Conservation (phyloP, 2,329 filamentous ascomycete species). For the Grosmannia huntii region DNA sequence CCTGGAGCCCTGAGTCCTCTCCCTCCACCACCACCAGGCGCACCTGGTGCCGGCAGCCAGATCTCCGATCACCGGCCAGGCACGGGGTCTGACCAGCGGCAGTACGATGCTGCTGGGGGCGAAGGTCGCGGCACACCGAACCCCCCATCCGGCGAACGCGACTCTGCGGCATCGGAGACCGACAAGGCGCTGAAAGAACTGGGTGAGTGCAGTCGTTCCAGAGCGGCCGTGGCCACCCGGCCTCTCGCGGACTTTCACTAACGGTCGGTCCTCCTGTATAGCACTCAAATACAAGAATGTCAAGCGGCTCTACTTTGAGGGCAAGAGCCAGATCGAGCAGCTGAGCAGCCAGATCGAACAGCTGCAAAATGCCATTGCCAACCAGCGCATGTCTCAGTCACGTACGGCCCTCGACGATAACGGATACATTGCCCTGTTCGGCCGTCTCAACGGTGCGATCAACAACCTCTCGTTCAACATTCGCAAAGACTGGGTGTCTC, state of each 20-base stretch:
- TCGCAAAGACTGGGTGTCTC: conserved; percentile 77
- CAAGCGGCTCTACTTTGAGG: conserved; percentile 94
- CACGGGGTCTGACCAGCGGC: conserved; percentile 19
- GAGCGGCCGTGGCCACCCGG: no score
- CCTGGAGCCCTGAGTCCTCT: conserved; percentile 27
- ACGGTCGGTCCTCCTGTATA: conserved; percentile 11
- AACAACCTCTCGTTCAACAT: conserved; percentile 94
- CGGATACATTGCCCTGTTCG: conserved; percentile 83
- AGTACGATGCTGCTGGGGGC: conserved; percentile 33
- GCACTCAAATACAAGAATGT: conserved; percentile 89
- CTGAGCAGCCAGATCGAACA: conserved; percentile 82
- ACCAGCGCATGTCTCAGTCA: conserved; percentile 88
- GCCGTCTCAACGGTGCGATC: conserved; percentile 81
- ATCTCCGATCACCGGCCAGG: conserved; percentile 20
- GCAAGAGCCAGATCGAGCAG: conserved; percentile 81
- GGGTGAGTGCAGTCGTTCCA: conserved; percentile 31
- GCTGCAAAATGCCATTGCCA: conserved; percentile 92
- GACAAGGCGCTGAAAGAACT: conserved; percentile 47
- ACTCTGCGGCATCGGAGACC: conserved; percentile 24
- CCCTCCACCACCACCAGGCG: conserved; percentile 20
- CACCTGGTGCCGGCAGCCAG: conserved; percentile 15
- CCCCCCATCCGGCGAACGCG: conserved; percentile 30
- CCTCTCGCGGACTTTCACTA: background rate
- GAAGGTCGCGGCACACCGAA: conserved; percentile 45
- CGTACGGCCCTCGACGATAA: conserved; percentile 90